Evolutionary conservation across 495 filamentous ascomycete species (phyloP).

Genomic region (Penicillium dipodomyicola): DNA sequence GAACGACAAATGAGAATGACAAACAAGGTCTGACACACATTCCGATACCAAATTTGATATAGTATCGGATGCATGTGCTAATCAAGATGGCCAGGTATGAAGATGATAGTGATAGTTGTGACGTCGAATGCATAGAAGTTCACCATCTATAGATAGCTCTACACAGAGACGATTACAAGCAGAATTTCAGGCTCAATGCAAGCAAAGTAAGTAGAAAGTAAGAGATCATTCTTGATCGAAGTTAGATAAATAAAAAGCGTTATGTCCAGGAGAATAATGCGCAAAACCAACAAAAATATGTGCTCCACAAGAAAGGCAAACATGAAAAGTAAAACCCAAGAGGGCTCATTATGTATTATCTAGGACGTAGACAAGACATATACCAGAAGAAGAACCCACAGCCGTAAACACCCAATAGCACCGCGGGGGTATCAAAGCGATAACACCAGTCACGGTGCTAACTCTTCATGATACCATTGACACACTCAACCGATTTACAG

Average conservation of each 20-base stretch:
- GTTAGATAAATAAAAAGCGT: slow-evolving; percentile 15
- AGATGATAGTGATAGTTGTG: background rate
- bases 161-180: background rate
- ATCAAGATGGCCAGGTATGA: background rate
- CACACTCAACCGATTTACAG: slow-evolving; percentile 56
- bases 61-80: background rate
- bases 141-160: background rate
- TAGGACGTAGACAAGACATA: slow-evolving; percentile 28
- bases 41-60: background rate
- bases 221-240: slow-evolving; percentile 9
- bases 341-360: slow-evolving; percentile 30
- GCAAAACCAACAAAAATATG: slow-evolving; percentile 6
- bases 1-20: background rate
- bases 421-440: background rate
- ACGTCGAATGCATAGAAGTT: background rate
- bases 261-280: slow-evolving; percentile 26
- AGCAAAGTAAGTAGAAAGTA: background rate
- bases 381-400: slow-evolving; percentile 20
- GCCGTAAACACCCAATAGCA: slow-evolving; percentile 13
- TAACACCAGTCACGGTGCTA: slow-evolving; percentile 9
- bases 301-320: slow-evolving; percentile 4
- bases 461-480: slow-evolving; percentile 9
- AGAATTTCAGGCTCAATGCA: too few species aligned
- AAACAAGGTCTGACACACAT: background rate
- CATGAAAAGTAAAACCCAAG: slow-evolving; percentile 17